phyloP scores from a whole-genome alignment of 495 filamentous ascomycete species.

The Articulospora tetracladia region DNA sequence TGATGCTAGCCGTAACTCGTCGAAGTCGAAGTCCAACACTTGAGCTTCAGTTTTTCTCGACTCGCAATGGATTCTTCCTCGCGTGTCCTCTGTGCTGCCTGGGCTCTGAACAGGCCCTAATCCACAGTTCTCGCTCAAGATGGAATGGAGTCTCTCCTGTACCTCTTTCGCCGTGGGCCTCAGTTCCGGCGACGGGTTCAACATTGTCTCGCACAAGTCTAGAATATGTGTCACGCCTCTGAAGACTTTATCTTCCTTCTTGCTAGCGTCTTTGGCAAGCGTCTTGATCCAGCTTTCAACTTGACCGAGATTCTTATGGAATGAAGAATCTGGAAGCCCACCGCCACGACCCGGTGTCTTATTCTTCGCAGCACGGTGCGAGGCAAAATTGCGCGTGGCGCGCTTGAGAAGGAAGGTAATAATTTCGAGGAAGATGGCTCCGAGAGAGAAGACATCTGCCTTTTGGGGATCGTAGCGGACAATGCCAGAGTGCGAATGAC shows the following conservation, averaged over 20 bases:
- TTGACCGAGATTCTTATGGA: constrained; percentile 76
- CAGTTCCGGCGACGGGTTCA: constrained; percentile 38
- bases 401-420: constrained; percentile 71
- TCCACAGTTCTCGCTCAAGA: constrained; percentile 39
- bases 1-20: constrained; percentile 18
- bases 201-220: constrained; percentile 41
- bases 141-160: constrained; percentile 37
- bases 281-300: constrained; percentile 73
- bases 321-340: constrained; percentile 72
- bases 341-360: constrained; percentile 61
- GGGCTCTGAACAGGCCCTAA: constrained; percentile 3
- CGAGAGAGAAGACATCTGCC: constrained; percentile 76
- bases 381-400: constrained; percentile 62
- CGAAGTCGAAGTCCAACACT: constrained; percentile 19
- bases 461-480: constrained; percentile 41
- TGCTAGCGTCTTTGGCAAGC: constrained; percentile 62
- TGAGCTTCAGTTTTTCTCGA: not conserved
- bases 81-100: not conserved
- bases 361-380: constrained; percentile 71
- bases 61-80: constrained; percentile 19
- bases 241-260: constrained; percentile 55
- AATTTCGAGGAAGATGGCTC: constrained; percentile 65
- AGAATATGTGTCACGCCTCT: constrained; percentile 44
- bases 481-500: not conserved
- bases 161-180: constrained; percentile 42